Evolutionary conservation across 2,329 filamentous ascomycete species (phyloP).

Genomic region (Sarocladiaceae sp.): DNA sequence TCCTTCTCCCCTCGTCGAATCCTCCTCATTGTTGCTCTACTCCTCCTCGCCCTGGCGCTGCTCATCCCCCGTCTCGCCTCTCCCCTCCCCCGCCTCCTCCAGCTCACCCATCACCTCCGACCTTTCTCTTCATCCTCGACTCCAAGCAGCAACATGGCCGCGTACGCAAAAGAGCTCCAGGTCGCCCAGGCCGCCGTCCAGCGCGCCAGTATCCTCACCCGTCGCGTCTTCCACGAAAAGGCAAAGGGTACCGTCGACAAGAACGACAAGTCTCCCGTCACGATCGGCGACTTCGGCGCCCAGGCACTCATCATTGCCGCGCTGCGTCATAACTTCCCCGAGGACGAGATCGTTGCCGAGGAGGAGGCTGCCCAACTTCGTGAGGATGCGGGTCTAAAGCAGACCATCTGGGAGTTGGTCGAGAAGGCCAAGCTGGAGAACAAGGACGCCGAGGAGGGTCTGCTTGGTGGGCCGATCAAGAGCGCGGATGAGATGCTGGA

Average conservation of each 20-base stretch:
- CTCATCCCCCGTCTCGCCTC: conserved; percentile 11
- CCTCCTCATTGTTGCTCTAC: conserved; percentile 13
- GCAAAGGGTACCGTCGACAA: conserved; percentile 88
- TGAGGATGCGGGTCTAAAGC: conserved; percentile 59
- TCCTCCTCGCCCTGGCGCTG: conserved; percentile 14
- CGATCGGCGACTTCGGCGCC: conserved; percentile 95
- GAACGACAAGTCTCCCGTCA: conserved; percentile 93
- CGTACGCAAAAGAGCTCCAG: conserved; percentile 70
- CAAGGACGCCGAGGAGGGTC: conserved; percentile 50
- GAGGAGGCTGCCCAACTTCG: conserved; percentile 83
- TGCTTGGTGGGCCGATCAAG: conserved; percentile 61
- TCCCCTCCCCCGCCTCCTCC: conserved; percentile 13
- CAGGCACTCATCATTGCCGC: conserved; percentile 94
- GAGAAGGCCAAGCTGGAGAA: conserved; percentile 61
- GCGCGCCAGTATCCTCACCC: conserved; percentile 55
- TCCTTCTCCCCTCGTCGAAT: conserved; percentile 9
- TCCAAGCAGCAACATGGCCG: conserved; percentile 25
- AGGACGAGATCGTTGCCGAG: conserved; percentile 88
- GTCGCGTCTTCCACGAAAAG: conserved; percentile 63
- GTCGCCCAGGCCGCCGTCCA: conserved; percentile 86
- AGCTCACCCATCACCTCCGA: conserved; percentile 16
- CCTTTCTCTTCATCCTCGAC: conserved; percentile 14
- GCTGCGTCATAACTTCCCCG: conserved; percentile 81
- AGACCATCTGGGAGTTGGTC: conserved; percentile 77
- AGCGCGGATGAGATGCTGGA: conserved; percentile 61